A percentile compares a stretch with the other conserved stretches of the same genome.
Conservation (phyloP, 371 early-diverging fungal genomes). For the Globomyces sp. region DNA sequence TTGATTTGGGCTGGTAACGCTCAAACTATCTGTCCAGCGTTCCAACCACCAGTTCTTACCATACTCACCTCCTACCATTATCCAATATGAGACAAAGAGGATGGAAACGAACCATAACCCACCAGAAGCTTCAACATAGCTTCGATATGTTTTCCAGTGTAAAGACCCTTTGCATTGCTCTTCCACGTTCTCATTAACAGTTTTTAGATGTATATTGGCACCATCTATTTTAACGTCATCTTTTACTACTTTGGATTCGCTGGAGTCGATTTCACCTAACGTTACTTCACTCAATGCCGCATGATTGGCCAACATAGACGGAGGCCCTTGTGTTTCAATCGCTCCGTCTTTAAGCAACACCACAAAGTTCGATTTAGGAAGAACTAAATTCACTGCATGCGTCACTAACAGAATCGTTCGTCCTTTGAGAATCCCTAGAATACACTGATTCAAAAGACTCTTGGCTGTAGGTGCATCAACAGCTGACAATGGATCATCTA, state of each 20-base stretch:
- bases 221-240: no score
- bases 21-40: slow-evolving; percentile 17
- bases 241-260: neutral
- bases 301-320: neutral
- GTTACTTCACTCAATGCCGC: neutral
- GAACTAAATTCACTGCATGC: slow-evolving; percentile 64
- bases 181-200: no score
- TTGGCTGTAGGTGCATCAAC: slow-evolving; percentile 87
- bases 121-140: slow-evolving; percentile 38
- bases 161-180: slow-evolving; percentile 29
- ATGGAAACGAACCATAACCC: slow-evolving; percentile 17
- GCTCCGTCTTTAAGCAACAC: slow-evolving; percentile 33
- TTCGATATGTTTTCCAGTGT: slow-evolving; percentile 24
- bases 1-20: neutral
- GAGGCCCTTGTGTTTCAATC: slow-evolving; percentile 17
- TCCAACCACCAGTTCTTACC: slow-evolving; percentile 16
- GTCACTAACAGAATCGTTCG: slow-evolving; percentile 85
- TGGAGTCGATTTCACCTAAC: neutral
- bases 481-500: slow-evolving; percentile 64
- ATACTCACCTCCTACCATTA: slow-evolving; percentile 1
- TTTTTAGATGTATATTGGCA: no score
- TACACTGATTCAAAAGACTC: slow-evolving; percentile 57
- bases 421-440: slow-evolving; percentile 65
- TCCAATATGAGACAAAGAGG: neutral
- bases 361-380: slow-evolving; percentile 30